Base-by-base conservation (phyloP, 1,139 yeast genomes). In the Sporopachydermia cereana region DNA sequence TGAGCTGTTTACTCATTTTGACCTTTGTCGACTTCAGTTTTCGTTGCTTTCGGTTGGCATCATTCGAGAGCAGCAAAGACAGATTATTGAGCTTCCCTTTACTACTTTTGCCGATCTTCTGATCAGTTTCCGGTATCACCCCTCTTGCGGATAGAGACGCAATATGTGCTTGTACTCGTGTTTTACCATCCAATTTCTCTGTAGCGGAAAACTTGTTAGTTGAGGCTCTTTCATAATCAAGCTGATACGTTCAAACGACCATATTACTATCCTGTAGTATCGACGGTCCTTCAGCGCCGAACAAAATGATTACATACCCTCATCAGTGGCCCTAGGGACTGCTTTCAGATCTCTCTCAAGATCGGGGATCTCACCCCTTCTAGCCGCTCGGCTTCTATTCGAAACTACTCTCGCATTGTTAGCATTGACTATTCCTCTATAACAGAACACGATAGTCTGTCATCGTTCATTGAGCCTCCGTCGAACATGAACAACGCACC, bases 121-220 rank as follows among this genome's bases (percentile, higher is more conserved):
- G 49, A 17, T 42, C 48, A 43, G 49, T 48, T 27, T 51, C 50
- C 25, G 44, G 50, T 43, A 57, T 44, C 42, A 49, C 50, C 9
- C 55, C 56, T 14, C 60, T 51, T 2, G 58, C 62, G 2, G 60
- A 48, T 42, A 54, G 47, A 46, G 54, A 57, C n/a, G 64, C 65
- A 20, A 59, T 48, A 41, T 59, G 54, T 43, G 56, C 53, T 44
- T 56, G 49, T 2, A 60, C 62, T 18, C 53, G 41, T 7, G 60
- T 47, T 47, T 55, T 58, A 14, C 63, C 62, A 45, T 53, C 56
- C 9, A 43, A 41, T 2, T 27, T 36, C 29, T 41, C 44, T 5
- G 29, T 7, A 7, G n/a, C 5, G 18, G 30, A 27, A n/a, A n/a
- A n/a, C n/a, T n/a, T 25, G 29, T 25, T 25, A 25, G 29, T 7